These are phyloP conservation scores for Candida verbasci DNA, from an alignment of 805 yeast genomes.

Conservation along the genomic window DNA sequence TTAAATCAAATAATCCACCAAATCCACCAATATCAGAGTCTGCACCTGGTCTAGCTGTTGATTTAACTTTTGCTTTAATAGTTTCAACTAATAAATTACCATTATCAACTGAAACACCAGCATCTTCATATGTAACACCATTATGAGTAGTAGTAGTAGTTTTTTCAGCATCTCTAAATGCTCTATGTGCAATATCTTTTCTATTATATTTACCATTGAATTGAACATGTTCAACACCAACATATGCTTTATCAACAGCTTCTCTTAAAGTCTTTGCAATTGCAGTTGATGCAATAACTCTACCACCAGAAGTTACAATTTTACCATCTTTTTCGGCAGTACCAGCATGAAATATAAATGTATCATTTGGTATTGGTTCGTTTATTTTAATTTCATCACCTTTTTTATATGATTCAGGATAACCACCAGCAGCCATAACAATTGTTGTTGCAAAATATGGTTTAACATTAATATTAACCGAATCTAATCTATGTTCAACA, in stretches of 20 bases:
- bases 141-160: slow-evolving; percentile 14
- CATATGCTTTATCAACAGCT: slow-evolving; percentile 83
- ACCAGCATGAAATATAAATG: slow-evolving; percentile 94
- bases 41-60: slow-evolving; percentile 93
- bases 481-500: slow-evolving; percentile 89
- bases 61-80: slow-evolving; percentile 84
- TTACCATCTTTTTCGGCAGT: slow-evolving; percentile 57
- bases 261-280: slow-evolving; percentile 68
- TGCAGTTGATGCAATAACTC: slow-evolving; percentile 95
- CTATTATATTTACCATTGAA: slow-evolving; percentile 80
- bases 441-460: slow-evolving; percentile 75
- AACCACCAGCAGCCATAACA: slow-evolving; percentile 95
- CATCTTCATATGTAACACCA: slow-evolving; percentile 81
- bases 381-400: slow-evolving; percentile 76
- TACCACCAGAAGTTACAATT: slow-evolving; percentile 80
- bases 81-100: slow-evolving; percentile 89
- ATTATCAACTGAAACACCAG: slow-evolving; percentile 97
- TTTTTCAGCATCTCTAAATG: slow-evolving; percentile 57
- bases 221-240: slow-evolving; percentile 71
- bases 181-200: slow-evolving; percentile 93
- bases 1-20: slow-evolving; percentile 93
- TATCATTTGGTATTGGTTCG: slow-evolving; percentile 46
- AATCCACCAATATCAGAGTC: slow-evolving; percentile 98
- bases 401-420: slow-evolving; percentile 82
- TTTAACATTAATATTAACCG: slow-evolving; percentile 57